Evolutionary conservation across 345 rosid genomes (phyloP), one percentile per base, ranked within the genome.

Genomic region (Cardamine resedifolia): DNA sequence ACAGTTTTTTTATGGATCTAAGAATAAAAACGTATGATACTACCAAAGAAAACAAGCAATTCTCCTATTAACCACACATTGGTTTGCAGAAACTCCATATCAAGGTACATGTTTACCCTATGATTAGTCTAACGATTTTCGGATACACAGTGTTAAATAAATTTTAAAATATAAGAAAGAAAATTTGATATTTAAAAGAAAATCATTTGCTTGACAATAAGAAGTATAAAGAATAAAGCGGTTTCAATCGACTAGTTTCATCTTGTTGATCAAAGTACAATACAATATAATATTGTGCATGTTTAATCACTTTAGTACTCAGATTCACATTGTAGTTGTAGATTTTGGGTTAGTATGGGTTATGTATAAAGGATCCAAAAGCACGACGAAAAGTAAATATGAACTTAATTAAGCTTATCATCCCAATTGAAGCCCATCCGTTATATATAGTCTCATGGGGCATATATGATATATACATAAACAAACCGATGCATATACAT

Each of bases 361-460:
- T 47, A 58, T 38, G 9, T 45, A 66, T 48, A 58, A 66, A 58
- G 51, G 28, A 49, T 58, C 33, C 36, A 66, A 39, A 74, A 38
- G 44, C 51, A 58, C 18, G 45, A 45, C n/a, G n/a, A 56, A 58
- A 58, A 47, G 19, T 27, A 34, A 33, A 64, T 26, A 47, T 43
- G 39, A 47, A 58, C 66, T 74, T 74, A 58, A 26, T 66, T 38
- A 48, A 74, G 66, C 60, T 49, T 74, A 38, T 58, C 72, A 74
- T 74, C 43, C 60, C 52, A 58, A 33, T 9, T 50, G 71, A 56
- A 55, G 71, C 71, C 66, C 71, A 65, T 73, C 48, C 49, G 39
- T 57, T 43, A 53, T n/a, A 53, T 6, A 61, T 10, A 44, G 10
- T 16, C 4, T 53, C 15, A 39, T 27, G 44, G 12, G 18, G 43